These are phyloP conservation scores for Trichoderma asperelloides DNA, from an alignment of 495 filamentous ascomycete species.

Conservation along the genomic window DNA sequence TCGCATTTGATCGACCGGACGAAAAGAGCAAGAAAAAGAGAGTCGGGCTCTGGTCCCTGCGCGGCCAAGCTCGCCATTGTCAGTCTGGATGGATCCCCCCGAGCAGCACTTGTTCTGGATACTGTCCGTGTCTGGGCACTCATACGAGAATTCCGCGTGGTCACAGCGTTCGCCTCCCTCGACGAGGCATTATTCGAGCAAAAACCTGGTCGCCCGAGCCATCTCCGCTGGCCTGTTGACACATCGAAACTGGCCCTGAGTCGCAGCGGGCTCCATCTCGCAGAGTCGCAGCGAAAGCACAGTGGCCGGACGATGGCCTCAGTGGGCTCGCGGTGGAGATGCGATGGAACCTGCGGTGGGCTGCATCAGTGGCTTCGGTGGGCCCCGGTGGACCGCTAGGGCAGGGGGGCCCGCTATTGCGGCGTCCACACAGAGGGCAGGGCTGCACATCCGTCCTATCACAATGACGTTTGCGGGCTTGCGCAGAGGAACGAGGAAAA, in stretches of 20 bases:
- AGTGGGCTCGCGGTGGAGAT: background rate
- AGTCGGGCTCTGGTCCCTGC: background rate
- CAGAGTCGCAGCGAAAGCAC: background rate
- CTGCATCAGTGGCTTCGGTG: background rate
- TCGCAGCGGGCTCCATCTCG: background rate
- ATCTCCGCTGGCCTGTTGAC: background rate
- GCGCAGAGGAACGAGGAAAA: background rate
- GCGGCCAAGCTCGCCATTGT: background rate
- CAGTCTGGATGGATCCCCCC: background rate
- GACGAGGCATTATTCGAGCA: conserved; percentile 5
- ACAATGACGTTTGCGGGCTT: background rate
- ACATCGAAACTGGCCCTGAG: conserved; percentile 3
- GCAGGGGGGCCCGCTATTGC: background rate
- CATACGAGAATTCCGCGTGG: background rate
- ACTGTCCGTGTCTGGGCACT: background rate
- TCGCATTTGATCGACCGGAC: background rate
- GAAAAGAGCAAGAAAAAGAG: background rate
- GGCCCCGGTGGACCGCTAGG: background rate
- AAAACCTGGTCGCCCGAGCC: background rate
- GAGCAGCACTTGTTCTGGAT: background rate
- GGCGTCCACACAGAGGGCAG: too few species aligned
- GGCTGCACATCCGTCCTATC: background rate
- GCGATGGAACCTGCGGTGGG: background rate
- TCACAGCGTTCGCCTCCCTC: background rate
- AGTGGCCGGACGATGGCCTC: background rate